Conservation (phyloP, 2,329 filamentous ascomycete species). For the Trichophyton rubrum region DNA sequence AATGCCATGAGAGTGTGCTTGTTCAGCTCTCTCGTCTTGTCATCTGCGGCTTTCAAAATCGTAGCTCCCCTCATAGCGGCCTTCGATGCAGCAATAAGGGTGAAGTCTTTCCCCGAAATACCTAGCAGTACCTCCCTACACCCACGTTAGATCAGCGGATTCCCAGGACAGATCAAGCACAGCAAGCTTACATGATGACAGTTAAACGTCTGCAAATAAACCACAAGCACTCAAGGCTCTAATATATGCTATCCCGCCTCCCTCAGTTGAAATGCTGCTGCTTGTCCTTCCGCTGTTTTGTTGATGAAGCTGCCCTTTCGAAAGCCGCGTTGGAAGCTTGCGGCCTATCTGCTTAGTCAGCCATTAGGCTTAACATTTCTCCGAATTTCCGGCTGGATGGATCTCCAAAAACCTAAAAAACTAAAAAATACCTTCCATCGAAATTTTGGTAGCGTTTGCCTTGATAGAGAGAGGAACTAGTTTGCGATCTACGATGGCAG, state of each 20-base stretch:
- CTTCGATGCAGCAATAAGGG: constrained; percentile 93
- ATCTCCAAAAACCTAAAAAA: constrained; percentile 9
- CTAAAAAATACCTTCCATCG: background rate
- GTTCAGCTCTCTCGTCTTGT: constrained; percentile 91
- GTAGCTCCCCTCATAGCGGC: constrained; percentile 96
- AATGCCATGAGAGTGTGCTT: constrained; percentile 91
- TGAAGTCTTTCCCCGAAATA: constrained; percentile 98
- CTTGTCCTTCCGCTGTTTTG: background rate
- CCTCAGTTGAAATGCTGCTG: background rate
- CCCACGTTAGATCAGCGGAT: background rate
- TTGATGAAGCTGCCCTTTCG: background rate
- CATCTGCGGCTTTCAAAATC: constrained; percentile 85
- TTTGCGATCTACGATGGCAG: background rate
- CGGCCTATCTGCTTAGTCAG: constrained; percentile 20
- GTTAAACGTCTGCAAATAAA: background rate
- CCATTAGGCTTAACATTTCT: constrained; percentile 21
- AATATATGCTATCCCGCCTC: background rate
- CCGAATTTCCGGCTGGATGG: constrained; percentile 7
- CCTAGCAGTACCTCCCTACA: constrained; percentile 90
- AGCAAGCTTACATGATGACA: background rate
- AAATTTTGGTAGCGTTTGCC: background rate
- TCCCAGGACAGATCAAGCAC: background rate
- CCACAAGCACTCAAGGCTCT: background rate
- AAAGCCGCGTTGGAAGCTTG: constrained; percentile 30
- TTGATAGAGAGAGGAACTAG: background rate